These are phyloP conservation scores for Tagetes patula DNA, from an alignment of 129 eudicot species.

Conservation along the genomic window DNA sequence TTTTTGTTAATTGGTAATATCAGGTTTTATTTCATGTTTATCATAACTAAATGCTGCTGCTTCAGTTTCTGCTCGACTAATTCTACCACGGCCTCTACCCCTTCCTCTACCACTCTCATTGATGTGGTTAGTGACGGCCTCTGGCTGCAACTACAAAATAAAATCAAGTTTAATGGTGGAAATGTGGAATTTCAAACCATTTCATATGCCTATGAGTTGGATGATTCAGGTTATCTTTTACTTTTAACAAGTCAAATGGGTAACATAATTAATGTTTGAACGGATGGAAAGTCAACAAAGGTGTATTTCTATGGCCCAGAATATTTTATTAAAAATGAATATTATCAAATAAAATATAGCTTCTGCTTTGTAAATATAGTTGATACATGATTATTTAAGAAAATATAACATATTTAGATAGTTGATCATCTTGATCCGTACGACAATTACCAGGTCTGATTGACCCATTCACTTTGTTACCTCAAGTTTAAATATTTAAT, in stretches of 20 bases:
- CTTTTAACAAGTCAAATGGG: background rate
- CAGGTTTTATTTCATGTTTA: conserved; percentile 5
- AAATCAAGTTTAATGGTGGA: background rate
- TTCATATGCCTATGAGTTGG: background rate
- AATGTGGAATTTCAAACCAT: background rate
- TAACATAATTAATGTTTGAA: background rate
- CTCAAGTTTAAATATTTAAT: background rate
- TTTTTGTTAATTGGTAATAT: background rate
- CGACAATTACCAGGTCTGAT: background rate
- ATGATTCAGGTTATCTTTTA: background rate
- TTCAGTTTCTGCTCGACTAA: conserved; percentile 30
- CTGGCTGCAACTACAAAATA: conserved; percentile 31
- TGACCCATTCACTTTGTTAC: background rate
- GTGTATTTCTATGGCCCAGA: no score
- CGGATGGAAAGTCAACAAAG: background rate
- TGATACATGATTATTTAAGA: background rate
- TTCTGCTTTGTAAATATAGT: no score
- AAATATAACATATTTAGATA: background rate
- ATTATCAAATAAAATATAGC: no score
- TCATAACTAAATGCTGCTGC: conserved; percentile 18
- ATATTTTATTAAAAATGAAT: no score
- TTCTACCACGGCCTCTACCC: conserved; percentile 50
- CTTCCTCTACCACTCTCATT: conserved; percentile 59
- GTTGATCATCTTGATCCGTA: background rate
- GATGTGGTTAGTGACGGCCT: conserved; percentile 24